Evolutionary conservation across 2,329 filamentous ascomycete genomes (phyloP), one percentile per base, ranked within the genome.

Genomic region (Meredithiella fracta): DNA sequence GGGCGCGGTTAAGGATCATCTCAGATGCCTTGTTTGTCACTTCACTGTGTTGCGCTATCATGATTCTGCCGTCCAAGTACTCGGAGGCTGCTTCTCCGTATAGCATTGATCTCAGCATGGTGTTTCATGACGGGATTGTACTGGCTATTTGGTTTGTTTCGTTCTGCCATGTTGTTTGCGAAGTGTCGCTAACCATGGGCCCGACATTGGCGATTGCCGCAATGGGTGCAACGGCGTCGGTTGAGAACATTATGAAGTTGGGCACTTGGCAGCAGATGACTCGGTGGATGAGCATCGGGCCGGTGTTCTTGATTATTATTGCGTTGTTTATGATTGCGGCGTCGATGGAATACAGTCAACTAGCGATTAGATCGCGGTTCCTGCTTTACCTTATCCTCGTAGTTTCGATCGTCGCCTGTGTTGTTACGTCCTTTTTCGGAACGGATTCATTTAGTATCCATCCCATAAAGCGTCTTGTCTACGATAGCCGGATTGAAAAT

Each of bases 381-480:
- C n/a, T 55, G 3, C 38, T 58, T 14, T 58, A 58, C 34, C 60
- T 73, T 5, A 60, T 72, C 3, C 61, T 72, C 4, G 62, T 64
- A 2, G 67, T 67, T 2, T 67, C 66, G 0, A 65, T 74, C 15
- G 69, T 67, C 59, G 66, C 68, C 5, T 53, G 65, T 14, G 50
- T 69, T 5, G 67, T 56, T 11, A 14, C 47, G n/a, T 58, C 57
- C 14, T 55, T 58, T 42, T 58, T 58, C 22, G 50, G 50, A 22
- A 56, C 57, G 9, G 37, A 55, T 20, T 50, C 57, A 17, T 54
- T 57, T 17, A 6, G 23, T 61, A 58, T 66, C 51, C 76, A 79
- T 54, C 74, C 75, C 0, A 63, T 79, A 34, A 68, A 71, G 49
- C 70, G 71, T 3, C 65, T 77, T 11, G 69, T 79, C 11, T 78